Base-by-base conservation (phyloP, 2,329 filamentous ascomycete species). In the Ciborinia camelliae region DNA sequence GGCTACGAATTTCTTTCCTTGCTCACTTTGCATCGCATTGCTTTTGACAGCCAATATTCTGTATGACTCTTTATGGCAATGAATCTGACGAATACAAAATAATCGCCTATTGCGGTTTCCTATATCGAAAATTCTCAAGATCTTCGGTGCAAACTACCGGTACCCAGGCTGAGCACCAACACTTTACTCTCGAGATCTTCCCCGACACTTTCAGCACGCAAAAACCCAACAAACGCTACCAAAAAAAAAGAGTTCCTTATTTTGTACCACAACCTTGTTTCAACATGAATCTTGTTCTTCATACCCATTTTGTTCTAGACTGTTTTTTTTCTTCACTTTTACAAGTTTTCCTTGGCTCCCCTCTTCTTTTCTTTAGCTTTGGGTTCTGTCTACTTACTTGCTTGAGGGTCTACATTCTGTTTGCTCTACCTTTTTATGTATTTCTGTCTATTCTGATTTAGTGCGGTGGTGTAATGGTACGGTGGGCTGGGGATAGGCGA, bases 1-100 rank as follows among this genome's bases (percentile, higher is more conserved):
- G 28, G 12, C 30, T 5, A 58, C 54, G 54, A 58, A 58, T 58
- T 58, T 58, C 28, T 58, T 58, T 58, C 28, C 4, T 58, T 47
- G 28, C 55, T 58, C 55, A 35, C 26, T 8, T 58, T 14, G n/a
- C 41, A 23, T 35, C 26, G 28, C 55, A n/a, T n/a, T n/a, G n/a
- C n/a, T n/a, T 58, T 58, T 47, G 23, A 32, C 20, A n/a, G 14
- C 14, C 7, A n/a, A n/a, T 47, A 58, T 58, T 26, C 32, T 58
- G 54, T 58, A 45, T 28, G 26, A 47, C 20, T 45, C 18, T 20
- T 23, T 30, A 26, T 32, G 14, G 20, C 30, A 58, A 35, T n/a
- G 30, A 58, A 35, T n/a, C 8, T 58, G 6, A 35, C 8, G 28
- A 35, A 58, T 26, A 35, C 41, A 26, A 15, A 35, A 58, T 35